Evolutionary conservation across 2,329 filamentous ascomycete species (phyloP).

Genomic region (Didymella keratinophila): DNA sequence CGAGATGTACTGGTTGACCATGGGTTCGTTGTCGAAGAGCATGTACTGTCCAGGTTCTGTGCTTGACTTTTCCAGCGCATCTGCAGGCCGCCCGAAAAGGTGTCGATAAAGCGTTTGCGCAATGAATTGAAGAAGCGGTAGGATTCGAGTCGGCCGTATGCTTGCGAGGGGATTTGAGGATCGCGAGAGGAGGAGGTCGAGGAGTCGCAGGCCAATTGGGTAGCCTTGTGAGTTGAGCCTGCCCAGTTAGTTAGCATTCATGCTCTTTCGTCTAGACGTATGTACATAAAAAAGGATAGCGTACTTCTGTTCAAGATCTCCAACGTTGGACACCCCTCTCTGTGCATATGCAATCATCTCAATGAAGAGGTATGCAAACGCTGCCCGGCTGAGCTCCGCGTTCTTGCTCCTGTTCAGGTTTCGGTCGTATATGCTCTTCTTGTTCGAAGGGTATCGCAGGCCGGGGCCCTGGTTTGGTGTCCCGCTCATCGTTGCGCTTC

Average conservation of each 20-base stretch:
- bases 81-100: slow-evolving; percentile 88
- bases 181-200: slow-evolving; percentile 89
- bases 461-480: slow-evolving; percentile 53
- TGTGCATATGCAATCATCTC: slow-evolving; percentile 98
- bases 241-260: slow-evolving; percentile 7
- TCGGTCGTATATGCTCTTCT: slow-evolving; percentile 98
- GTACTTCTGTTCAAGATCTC: slow-evolving; percentile 90
- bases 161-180: slow-evolving; percentile 54
- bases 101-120: slow-evolving; percentile 91
- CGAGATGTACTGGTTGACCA: slow-evolving; percentile 93
- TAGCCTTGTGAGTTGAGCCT: slow-evolving; percentile 93
- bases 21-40: slow-evolving; percentile 97
- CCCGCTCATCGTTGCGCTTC: slow-evolving; percentile 36
- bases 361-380: slow-evolving; percentile 94
- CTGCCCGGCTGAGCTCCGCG: slow-evolving; percentile 87
- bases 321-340: slow-evolving; percentile 85
- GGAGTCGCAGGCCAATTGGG: slow-evolving; percentile 89
- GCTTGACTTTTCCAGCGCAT: slow-evolving; percentile 89
- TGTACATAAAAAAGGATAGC: not conserved
- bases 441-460: slow-evolving; percentile 87
- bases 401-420: slow-evolving; percentile 90
- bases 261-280: not conserved
- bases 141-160: slow-evolving; percentile 83
- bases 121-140: slow-evolving; percentile 92
- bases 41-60: slow-evolving; percentile 95